Base-by-base conservation (phyloP, 306 rosid genomes). In the Cajanus cajan region DNA sequence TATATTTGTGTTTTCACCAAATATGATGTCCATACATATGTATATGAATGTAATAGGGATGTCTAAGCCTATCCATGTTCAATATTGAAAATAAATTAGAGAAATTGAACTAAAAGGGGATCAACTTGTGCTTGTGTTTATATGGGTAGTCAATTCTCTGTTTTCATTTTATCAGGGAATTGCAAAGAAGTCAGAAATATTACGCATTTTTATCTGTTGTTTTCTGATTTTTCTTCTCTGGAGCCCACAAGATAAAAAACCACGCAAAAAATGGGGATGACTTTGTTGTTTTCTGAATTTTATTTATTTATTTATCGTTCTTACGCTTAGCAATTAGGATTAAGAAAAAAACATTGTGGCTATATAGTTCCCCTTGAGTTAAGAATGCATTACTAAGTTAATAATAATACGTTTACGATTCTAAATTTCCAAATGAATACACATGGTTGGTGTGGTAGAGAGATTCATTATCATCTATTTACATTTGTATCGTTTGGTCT, bases 221-320 rank as follows among this genome's bases (percentile, higher is more conserved):
- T 19, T 57, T 9, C 40, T 25, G 40, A 18, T 28, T 73, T 78
- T 74, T 74, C 83, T 37, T 67, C 13, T 21, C 33, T 50, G 81
- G 83, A 83, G 69, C 80, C 86, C 83, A 78, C 83, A 12, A 14
- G 44, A 50, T 67, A 18, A 43, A 39, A 39, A 55, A 65, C 47
- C 76, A 39, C 22, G 45, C 12, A 41, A 37, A 37, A 59, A 59
- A 47, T 58, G 71, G n/a, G 54, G 79, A 33, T 37, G 19, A 13
- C 51, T 31, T 13, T 40, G 59, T 80, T 71, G 65, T 52, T 72
- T 40, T 51, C 13, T 34, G 36, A 78, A 7, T 37, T 24, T 48
- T 24, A 14, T 11, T 11, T 28, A 22, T 24, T 48, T 37, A 11
- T 7, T 11, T 40, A 15, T 24, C 14, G 7, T 50, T 47, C 9